Percentiles rank a stretch among this genome's conserved stretches.
These are phyloP conservation scores for Botryotinia convoluta DNA, from an alignment of 2,329 filamentous ascomycete species.

Conservation along the genomic window DNA sequence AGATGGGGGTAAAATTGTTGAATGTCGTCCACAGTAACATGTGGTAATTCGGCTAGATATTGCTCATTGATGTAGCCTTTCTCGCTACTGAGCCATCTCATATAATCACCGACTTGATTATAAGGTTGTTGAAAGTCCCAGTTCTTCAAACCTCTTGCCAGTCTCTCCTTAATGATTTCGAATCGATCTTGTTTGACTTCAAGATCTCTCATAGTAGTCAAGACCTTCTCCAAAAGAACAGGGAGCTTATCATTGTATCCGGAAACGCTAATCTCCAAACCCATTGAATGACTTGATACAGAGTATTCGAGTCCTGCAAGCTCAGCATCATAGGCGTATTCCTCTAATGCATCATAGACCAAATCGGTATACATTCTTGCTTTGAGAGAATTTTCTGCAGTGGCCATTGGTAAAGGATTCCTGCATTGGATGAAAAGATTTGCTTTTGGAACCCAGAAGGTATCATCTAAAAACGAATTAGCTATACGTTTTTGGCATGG, in stretches of 20 bases:
- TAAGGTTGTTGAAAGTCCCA: conserved; percentile 87
- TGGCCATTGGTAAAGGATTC: conserved; percentile 75
- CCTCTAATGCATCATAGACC: conserved; percentile 82
- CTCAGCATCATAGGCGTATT: conserved; percentile 95
- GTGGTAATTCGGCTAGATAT: conserved; percentile 70
- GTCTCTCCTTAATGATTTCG: conserved; percentile 82
- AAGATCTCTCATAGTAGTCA: conserved; percentile 79
- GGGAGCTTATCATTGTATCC: conserved; percentile 97
- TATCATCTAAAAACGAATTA: conserved; percentile 60
- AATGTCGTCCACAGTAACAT: conserved; percentile 71
- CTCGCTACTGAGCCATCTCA: conserved; percentile 75
- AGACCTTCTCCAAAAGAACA: conserved; percentile 84
- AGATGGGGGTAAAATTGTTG: conserved; percentile 76
- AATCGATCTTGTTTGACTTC: conserved; percentile 86
- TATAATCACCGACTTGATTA: conserved; percentile 81
- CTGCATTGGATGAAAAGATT: conserved; percentile 78
- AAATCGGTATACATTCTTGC: conserved; percentile 78
- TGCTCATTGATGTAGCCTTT: conserved; percentile 78
- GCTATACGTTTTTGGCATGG: background rate
- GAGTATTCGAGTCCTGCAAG: conserved; percentile 84
- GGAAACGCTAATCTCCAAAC: conserved; percentile 73
- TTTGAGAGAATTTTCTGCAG: conserved; percentile 75
- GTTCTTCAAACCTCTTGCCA: conserved; percentile 76
- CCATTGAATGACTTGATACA: conserved; percentile 68
- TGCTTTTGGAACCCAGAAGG: conserved; percentile 96